Percentiles rank a stretch among this genome's conserved stretches.
These are phyloP conservation scores for Lactarius hatsudake DNA, from an alignment of 768 basidiomycete species.

Conservation along the genomic window DNA sequence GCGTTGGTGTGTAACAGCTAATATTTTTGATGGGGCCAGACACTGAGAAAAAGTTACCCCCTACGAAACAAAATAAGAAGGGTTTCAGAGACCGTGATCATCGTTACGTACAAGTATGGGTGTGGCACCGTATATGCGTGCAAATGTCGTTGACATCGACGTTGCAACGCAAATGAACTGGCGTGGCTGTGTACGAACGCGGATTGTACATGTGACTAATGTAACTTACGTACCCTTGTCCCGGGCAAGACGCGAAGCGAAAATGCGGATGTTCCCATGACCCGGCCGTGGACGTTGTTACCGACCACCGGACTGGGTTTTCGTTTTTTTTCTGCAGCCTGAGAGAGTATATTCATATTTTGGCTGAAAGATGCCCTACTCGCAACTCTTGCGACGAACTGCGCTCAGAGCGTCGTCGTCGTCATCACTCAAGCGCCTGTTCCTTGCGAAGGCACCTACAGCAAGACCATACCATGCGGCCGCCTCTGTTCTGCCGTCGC, in stretches of 20 bases:
- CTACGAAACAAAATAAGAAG: neutral
- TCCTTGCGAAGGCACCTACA: no score
- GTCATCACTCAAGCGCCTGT: neutral
- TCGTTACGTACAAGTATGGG: neutral
- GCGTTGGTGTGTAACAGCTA: neutral
- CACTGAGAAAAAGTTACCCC: neutral
- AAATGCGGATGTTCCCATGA: neutral
- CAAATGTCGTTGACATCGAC: neutral
- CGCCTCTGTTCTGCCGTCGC: conserved; percentile 56
- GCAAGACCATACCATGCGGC: conserved; percentile 57
- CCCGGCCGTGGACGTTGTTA: neutral
- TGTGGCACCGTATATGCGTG: neutral
- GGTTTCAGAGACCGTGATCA: neutral
- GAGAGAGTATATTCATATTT: neutral
- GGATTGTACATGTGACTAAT: neutral
- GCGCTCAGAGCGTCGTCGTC: neutral
- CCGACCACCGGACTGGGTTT: neutral
- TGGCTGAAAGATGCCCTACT: conserved; percentile 1
- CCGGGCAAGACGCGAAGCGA: neutral
- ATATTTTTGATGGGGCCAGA: no score
- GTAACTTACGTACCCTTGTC: neutral
- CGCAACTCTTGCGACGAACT: neutral
- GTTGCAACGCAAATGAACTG: neutral
- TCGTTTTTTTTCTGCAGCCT: neutral
- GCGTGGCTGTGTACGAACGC: neutral